Evolutionary conservation across 768 basidiomycete species (phyloP).

Genomic region (Cystofilobasidium ferigula): DNA sequence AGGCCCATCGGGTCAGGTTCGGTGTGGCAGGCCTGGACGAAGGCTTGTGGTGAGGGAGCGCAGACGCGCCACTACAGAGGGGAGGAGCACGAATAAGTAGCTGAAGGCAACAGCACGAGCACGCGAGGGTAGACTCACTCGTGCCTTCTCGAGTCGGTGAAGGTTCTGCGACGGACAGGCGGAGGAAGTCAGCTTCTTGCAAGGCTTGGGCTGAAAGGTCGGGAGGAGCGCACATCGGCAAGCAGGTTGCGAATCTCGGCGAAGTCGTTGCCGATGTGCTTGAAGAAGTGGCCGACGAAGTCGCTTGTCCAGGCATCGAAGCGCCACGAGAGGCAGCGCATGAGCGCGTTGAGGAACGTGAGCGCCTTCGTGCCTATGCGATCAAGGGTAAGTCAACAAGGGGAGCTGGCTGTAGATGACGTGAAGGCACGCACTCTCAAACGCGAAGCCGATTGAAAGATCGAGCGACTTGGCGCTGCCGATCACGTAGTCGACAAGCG

Average conservation of each 20-base stretch:
- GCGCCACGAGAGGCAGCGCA: conserved; percentile 55
- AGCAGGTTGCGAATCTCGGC: conserved; percentile 70
- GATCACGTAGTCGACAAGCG: conserved; percentile 65
- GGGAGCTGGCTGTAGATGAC: too few relatives aligned
- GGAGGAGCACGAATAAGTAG: conserved; percentile 56
- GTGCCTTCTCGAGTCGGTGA: conserved; percentile 43
- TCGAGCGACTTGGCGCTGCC: conserved; percentile 51
- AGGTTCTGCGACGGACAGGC: conserved; percentile 36
- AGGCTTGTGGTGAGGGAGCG: conserved; percentile 4
- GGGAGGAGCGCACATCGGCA: conserved; percentile 53
- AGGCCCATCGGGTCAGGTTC: conserved; percentile 19
- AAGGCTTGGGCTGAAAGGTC: conserved; percentile 51
- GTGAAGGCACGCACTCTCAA: conserved; percentile 69
- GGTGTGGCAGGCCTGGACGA: conserved; percentile 23
- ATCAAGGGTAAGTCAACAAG: background rate
- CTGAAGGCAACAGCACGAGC: background rate
- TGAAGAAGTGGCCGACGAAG: conserved; percentile 59
- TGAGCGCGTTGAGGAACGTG: conserved; percentile 53
- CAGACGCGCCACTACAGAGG: conserved; percentile 37
- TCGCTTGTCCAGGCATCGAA: conserved; percentile 58
- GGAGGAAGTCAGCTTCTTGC: conserved; percentile 53
- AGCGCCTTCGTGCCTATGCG: conserved; percentile 65
- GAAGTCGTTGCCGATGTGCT: conserved; percentile 68
- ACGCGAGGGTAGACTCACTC: conserved; percentile 6
- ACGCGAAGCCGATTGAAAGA: conserved; percentile 73